Percentiles rank a stretch among this genome's conserved stretches.
Conservation (phyloP, 2,329 filamentous ascomycete species). For the Eutypella sp. region DNA sequence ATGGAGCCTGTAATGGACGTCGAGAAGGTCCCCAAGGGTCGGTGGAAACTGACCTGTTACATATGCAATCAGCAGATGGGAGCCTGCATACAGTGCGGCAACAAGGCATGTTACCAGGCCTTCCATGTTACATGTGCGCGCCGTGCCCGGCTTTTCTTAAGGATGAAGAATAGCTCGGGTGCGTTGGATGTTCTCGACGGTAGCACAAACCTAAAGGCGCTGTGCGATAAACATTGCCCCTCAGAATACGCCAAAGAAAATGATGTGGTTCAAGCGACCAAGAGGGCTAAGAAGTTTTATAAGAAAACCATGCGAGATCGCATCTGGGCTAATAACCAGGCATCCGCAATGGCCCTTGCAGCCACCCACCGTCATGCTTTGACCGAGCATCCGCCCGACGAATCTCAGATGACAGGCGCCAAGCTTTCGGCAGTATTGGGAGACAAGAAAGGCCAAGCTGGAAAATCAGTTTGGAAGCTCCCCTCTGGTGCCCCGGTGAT, state of each 20-base stretch:
- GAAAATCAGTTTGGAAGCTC: conserved; percentile 79
- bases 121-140: conserved; percentile 97
- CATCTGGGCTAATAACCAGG: conserved; percentile 88
- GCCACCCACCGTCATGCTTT: conserved; percentile 61
- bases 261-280: conserved; percentile 72
- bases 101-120: conserved; percentile 93
- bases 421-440: conserved; percentile 72
- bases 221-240: conserved; percentile 93
- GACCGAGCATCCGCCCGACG: conserved; percentile 69
- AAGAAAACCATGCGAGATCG: conserved; percentile 82
- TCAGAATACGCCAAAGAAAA: conserved; percentile 84
- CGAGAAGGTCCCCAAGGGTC: conserved; percentile 90
- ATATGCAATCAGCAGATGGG: conserved; percentile 98
- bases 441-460: conserved; percentile 65
- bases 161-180: conserved; percentile 92
- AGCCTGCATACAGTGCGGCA: conserved; percentile 95
- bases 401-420: conserved; percentile 76
- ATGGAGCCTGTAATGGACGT: conserved; percentile 99
- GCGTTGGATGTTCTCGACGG: conserved; percentile 72
- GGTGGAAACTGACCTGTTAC: conserved; percentile 93
- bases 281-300: conserved; percentile 83
- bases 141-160: conserved; percentile 79
- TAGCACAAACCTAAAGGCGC: conserved; percentile 81
- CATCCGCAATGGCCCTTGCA: conserved; percentile 75
- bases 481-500: conserved; percentile 94